These are phyloP conservation scores for Sclerotinia trifoliorum DNA, from an alignment of 2,329 filamentous ascomycete species.

Conservation along the genomic window DNA sequence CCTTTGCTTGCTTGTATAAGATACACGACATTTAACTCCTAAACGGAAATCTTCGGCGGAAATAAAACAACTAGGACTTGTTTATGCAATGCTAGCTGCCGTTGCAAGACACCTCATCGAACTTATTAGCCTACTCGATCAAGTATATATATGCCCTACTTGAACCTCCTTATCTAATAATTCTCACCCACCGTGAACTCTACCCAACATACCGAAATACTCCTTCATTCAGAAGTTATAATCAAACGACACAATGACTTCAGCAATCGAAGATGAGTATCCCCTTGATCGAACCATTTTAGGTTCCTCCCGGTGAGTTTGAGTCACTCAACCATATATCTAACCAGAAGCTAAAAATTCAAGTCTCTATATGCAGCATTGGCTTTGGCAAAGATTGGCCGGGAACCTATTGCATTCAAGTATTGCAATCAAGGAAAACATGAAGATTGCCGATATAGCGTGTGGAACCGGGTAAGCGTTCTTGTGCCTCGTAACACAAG, in stretches of 20 bases:
- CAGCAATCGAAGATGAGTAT: background rate
- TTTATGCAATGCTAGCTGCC: too few species aligned
- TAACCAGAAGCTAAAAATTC: background rate
- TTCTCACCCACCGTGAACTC: too few species aligned
- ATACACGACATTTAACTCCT: too few species aligned
- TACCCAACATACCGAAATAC: background rate
- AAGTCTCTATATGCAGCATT: conserved; percentile 18
- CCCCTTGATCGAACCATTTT: background rate
- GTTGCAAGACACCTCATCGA: background rate
- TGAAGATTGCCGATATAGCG: conserved; percentile 17
- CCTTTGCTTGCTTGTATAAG: too few species aligned
- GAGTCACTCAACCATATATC: background rate
- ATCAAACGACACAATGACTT: conserved; percentile 7
- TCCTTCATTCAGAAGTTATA: background rate
- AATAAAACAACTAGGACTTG: too few species aligned
- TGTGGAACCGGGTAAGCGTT: conserved; percentile 19
- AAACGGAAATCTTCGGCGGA: too few species aligned
- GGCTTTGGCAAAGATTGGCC: conserved; percentile 12
- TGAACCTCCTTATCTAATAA: background rate
- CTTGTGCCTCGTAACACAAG: background rate
- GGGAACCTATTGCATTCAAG: conserved; percentile 8
- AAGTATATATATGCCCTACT: too few species aligned
- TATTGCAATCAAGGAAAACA: background rate
- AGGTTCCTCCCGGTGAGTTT: conserved; percentile 13
- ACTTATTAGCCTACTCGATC: background rate